These are phyloP conservation scores for Protomyces macrosporus DNA, from an alignment of 1,139 yeast genomes.

Conservation along the genomic window DNA sequence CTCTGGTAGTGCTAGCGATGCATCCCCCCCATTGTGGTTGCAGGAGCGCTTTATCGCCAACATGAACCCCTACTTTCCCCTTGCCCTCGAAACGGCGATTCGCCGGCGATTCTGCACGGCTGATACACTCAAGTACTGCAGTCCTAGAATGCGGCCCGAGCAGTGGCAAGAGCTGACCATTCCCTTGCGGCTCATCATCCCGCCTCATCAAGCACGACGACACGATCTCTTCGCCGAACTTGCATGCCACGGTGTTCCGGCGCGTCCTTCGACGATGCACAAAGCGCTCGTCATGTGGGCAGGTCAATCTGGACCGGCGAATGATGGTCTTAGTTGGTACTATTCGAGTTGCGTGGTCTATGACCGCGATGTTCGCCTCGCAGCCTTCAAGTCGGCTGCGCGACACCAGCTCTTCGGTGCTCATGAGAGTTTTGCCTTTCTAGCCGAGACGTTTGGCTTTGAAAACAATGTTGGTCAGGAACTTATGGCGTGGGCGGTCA, in stretches of 20 bases:
- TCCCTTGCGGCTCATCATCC: conserved; percentile 5
- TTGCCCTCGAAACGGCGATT: conserved; percentile 15
- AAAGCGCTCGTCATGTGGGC: conserved; percentile 9
- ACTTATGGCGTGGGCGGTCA: not conserved
- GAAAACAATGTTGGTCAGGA: not conserved
- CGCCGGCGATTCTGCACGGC: conserved; percentile 17
- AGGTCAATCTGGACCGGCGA: not conserved
- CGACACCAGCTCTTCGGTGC: not conserved
- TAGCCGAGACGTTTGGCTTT: not conserved
- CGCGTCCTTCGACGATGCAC: not conserved
- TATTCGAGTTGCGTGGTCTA: not conserved
- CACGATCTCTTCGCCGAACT: conserved; percentile 3
- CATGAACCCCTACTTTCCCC: conserved; percentile 4
- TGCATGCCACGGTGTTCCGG: not conserved
- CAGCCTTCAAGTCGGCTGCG: conserved; percentile 4
- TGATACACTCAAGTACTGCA: conserved; percentile 4
- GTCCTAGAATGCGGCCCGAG: not conserved
- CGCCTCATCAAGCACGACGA: not conserved
- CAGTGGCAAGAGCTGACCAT: conserved; percentile 1
- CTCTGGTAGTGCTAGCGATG: not conserved
- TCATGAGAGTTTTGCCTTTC: not conserved
- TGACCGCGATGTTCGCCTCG: not conserved
- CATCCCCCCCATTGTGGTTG: conserved; percentile 16
- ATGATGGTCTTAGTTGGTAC: not conserved
- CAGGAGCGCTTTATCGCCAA: conserved; percentile 4